A percentile compares a stretch with the other conserved stretches of the same genome.
These are phyloP conservation scores for Boletus sp. DNA, from an alignment of 1,284 basidiomycete species.

Conservation along the genomic window DNA sequence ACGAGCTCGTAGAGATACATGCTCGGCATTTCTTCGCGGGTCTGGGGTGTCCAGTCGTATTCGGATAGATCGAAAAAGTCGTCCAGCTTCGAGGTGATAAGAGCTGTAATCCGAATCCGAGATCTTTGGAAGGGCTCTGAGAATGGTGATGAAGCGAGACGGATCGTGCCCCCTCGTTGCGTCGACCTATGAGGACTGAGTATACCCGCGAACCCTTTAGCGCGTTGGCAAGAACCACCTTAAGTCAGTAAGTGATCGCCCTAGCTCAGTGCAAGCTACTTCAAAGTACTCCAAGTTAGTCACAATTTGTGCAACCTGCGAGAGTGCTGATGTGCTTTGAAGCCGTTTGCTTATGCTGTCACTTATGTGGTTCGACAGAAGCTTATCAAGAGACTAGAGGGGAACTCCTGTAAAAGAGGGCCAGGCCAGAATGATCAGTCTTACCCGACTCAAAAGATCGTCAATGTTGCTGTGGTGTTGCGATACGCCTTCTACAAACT, in stretches of 20 bases:
- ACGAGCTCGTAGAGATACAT: conserved; percentile 93
- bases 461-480: conserved; percentile 92
- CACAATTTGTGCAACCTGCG: conserved; percentile 92
- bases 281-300: conserved; percentile 93
- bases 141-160: conserved; percentile 69
- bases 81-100: conserved; percentile 92
- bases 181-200: conserved; percentile 52
- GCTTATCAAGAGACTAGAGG: conserved; percentile 77
- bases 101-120: conserved; percentile 72
- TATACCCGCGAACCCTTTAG: not conserved
- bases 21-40: conserved; percentile 73
- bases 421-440: not conserved
- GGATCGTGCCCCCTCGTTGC: conserved; percentile 78
- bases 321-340: conserved; percentile 74
- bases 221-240: conserved; percentile 44
- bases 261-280: conserved; percentile 81
- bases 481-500: conserved; percentile 91
- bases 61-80: conserved; percentile 94
- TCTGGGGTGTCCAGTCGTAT: conserved; percentile 85
- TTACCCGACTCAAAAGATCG: conserved; percentile 83
- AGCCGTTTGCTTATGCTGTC: conserved; percentile 73
- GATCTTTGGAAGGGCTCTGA: conserved; percentile 66
- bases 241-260: conserved; percentile 79
- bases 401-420: conserved; percentile 6
- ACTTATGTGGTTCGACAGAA: conserved; percentile 81